These are phyloP conservation scores for Pleurotus citrinopileatus DNA, from an alignment of 768 basidiomycete genomes.

Conservation along the genomic window DNA sequence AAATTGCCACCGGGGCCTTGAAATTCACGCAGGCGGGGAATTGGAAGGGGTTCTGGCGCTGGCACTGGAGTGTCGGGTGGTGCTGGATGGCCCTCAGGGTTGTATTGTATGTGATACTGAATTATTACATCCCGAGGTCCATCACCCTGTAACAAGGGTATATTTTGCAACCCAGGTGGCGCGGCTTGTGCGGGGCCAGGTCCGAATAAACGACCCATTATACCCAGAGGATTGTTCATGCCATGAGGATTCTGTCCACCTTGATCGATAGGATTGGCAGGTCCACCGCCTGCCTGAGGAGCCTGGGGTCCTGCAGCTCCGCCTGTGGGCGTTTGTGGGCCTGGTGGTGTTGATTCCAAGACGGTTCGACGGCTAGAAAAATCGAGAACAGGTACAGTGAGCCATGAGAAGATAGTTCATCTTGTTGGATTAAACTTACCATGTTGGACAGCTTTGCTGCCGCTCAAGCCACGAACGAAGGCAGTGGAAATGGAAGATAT, in stretches of 20 bases:
- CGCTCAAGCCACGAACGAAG: slow-evolving; percentile 96
- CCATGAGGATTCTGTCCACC: slow-evolving; percentile 32
- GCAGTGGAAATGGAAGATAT: slow-evolving; percentile 98
- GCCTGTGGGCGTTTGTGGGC: slow-evolving; percentile 27
- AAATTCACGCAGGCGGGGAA: slow-evolving; percentile 62
- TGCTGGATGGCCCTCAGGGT: slow-evolving; percentile 28
- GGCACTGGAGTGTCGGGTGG: neutral
- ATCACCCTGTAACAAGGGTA: slow-evolving; percentile 14
- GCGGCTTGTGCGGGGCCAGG: slow-evolving; percentile 25
- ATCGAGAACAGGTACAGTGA: slow-evolving; percentile 13
- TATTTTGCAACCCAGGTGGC: slow-evolving; percentile 18
- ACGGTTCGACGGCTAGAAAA: slow-evolving; percentile 71
- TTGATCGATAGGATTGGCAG: slow-evolving; percentile 28
- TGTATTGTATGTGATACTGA: slow-evolving; percentile 67
- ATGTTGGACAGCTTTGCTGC: slow-evolving; percentile 98
- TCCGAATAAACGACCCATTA: slow-evolving; percentile 57
- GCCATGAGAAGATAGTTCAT: too few species aligned
- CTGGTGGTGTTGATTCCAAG: slow-evolving; percentile 47
- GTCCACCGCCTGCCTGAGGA: slow-evolving; percentile 20
- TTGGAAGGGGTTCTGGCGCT: slow-evolving; percentile 28
- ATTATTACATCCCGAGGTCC: slow-evolving; percentile 47
- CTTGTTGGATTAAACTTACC: slow-evolving; percentile 73
- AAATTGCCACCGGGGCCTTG: slow-evolving; percentile 62
- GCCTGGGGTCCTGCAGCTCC: slow-evolving; percentile 26
- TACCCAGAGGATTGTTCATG: slow-evolving; percentile 47